Evolutionary conservation across 2,329 filamentous ascomycete species (phyloP).

Genomic region (Amesomyces nigricolor): DNA sequence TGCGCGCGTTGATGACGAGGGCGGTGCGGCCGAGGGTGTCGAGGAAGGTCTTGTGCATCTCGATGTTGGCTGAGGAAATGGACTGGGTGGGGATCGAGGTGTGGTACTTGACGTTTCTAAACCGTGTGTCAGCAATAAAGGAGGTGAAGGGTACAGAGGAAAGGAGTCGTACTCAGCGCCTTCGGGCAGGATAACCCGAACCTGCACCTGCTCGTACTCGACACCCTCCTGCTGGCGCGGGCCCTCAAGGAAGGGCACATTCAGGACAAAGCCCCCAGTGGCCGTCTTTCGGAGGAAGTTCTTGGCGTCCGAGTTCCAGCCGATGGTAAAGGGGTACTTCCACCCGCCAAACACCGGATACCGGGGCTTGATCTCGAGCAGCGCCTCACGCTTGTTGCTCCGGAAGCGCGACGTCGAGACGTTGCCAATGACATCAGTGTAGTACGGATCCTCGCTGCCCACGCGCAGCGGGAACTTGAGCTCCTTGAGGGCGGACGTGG

Average conservation of each 20-base stretch:
- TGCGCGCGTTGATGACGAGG: conserved; percentile 72
- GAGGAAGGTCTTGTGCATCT: conserved; percentile 81
- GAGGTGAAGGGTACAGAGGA: background rate
- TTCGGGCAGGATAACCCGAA: conserved; percentile 84
- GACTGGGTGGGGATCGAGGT: conserved; percentile 63
- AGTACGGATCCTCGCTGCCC: conserved; percentile 84
- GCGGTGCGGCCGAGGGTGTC: conserved; percentile 86
- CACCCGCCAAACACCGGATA: conserved; percentile 97
- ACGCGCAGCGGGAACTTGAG: conserved; percentile 72
- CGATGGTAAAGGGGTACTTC: conserved; percentile 96
- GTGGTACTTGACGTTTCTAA: conserved; percentile 71
- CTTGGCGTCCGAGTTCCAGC: conserved; percentile 85
- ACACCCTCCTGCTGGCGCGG: conserved; percentile 81
- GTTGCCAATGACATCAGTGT: conserved; percentile 93
- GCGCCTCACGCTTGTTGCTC: conserved; percentile 67
- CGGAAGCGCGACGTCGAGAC: conserved; percentile 91
- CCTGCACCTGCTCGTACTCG: conserved; percentile 73
- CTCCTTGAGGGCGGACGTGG: conserved; percentile 72
- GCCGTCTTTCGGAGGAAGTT: conserved; percentile 65
- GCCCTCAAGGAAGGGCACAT: conserved; percentile 88
- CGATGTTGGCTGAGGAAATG: conserved; percentile 53
- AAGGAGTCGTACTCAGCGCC: conserved; percentile 67
- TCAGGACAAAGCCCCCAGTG: conserved; percentile 72
- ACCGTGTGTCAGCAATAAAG: conserved; percentile 37
- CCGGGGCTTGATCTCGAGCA: conserved; percentile 83